phyloP scores from a whole-genome alignment of 2,329 filamentous ascomycete species.

The Cordyceps farinosa region DNA sequence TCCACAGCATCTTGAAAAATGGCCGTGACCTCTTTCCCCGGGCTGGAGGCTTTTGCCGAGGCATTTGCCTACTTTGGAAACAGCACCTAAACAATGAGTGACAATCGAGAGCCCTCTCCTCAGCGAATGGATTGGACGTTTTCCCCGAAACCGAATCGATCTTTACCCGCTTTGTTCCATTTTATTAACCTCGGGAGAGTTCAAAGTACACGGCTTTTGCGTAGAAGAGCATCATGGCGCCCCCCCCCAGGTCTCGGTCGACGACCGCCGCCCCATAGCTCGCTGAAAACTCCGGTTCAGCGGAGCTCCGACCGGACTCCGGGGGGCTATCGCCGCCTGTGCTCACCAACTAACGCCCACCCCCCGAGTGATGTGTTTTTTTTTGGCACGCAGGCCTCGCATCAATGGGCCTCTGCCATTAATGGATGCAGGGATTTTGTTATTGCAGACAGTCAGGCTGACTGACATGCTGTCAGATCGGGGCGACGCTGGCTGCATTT shows the following conservation, averaged over 20 bases:
- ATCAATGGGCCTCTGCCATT: neutral
- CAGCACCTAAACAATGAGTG: neutral
- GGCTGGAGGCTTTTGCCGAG: constrained; percentile 4
- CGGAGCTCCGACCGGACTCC: constrained; percentile 18
- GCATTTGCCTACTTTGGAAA: neutral
- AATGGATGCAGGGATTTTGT: neutral
- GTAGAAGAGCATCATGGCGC: neutral
- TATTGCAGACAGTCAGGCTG: neutral
- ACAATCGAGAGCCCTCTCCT: neutral
- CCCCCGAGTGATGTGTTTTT: too few relatives aligned
- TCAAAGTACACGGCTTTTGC: neutral
- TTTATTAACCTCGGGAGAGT: constrained; percentile 14
- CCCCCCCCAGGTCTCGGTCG: too few relatives aligned
- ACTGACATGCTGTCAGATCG: neutral
- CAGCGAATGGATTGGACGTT: neutral
- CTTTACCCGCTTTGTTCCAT: constrained; percentile 12
- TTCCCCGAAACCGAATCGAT: neutral
- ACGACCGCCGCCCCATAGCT: too few relatives aligned
- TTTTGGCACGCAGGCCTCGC: neutral
- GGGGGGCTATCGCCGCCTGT: constrained; percentile 12
- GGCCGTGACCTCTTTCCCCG: neutral
- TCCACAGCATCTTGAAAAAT: neutral
- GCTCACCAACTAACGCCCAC: too few relatives aligned
- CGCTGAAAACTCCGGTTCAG: constrained; percentile 14
- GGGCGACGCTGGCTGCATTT: neutral